Conservation (phyloP, 495 filamentous ascomycete species). For the Poronia punctata region DNA sequence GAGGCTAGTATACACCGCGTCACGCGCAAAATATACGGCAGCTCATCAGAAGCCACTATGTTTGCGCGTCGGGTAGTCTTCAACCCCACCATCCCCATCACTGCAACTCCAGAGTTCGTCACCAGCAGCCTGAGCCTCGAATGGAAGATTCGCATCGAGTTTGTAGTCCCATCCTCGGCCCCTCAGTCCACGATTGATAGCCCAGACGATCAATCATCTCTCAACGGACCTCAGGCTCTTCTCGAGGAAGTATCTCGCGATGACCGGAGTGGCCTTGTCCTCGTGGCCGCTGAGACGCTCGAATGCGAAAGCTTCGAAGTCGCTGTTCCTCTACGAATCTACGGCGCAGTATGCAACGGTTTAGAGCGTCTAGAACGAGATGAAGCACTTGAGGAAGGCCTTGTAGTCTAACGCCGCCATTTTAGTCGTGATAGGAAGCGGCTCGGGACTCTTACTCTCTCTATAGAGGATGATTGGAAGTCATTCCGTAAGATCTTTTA, state of each 20-base stretch:
- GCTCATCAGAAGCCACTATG: slow-evolving; percentile 69
- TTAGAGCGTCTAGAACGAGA: slow-evolving; percentile 43
- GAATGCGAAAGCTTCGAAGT: slow-evolving; percentile 87
- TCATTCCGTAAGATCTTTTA: too few species aligned
- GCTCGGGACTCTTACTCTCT: too few species aligned
- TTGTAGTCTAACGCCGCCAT: slow-evolving; percentile 45
- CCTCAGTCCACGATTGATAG: slow-evolving; percentile 7
- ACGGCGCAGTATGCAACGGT: slow-evolving; percentile 54
- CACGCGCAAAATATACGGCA: slow-evolving; percentile 71
- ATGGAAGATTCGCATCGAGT: slow-evolving; percentile 85
- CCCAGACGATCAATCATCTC: not conserved
- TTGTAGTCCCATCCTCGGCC: slow-evolving; percentile 56
- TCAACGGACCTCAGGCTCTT: slow-evolving; percentile 28
- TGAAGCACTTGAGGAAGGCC: slow-evolving; percentile 38
- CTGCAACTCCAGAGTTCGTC: slow-evolving; percentile 79
- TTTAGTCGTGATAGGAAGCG: too few species aligned
- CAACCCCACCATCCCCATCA: slow-evolving; percentile 68
- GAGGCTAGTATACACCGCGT: slow-evolving; percentile 76
- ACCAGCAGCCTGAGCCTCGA: slow-evolving; percentile 78
- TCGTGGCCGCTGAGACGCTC: slow-evolving; percentile 68
- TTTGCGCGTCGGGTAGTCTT: slow-evolving; percentile 75
- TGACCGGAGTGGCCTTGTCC: slow-evolving; percentile 58
- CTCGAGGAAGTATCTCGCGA: slow-evolving; percentile 60
- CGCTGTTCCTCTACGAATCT: slow-evolving; percentile 73
- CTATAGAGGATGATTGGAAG: too few species aligned